Base-by-base conservation (phyloP, 176 grass and related monocot genomes). In the Coix lacrymajobi region DNA sequence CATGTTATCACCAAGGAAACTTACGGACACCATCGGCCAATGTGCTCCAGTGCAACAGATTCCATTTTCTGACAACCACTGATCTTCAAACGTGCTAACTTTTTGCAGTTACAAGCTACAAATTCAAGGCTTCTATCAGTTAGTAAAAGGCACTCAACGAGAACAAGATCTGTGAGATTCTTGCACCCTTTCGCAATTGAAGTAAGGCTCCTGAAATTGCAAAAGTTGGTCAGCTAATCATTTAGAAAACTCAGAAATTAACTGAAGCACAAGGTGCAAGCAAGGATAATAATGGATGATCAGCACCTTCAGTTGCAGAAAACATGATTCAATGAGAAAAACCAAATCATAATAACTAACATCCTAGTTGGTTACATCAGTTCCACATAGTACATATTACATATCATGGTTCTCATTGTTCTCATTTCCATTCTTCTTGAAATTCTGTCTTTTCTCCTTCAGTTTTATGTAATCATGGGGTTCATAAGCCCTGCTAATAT, bases 1-100 rank as follows among this genome's bases (percentile, higher is more conserved):
- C 6, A 3, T 76, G 62, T 77, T 77, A 30, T 66, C 34, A 72
- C 64, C 14, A 84, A 66, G 45, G 80, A 77, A 83, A 88, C 92
- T 81, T 94, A 97, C 95, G 81, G 89, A 92, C 92, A 97, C 85
- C 89, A 94, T 69, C 75, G 86, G 83, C 95, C 95, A 84, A 97
- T 84, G 39, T 88, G 87, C 75, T 94, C 88, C 67, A 97, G 54
- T 67, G 92, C 92, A 75, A 86, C 89, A 33, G 90, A 92, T 81
- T 90, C 95, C 87, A 94, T 91, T 81, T 86, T 92, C 45, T 92
- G 92, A 77, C 95, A 97, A 44, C 95, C 90, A 71, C 90, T 92
- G 84, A 97, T 92, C 86, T 94, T 93, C 49, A 97, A 24, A 31
- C 85, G 75, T 75, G 92, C 90, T 49, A 97, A 79, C 62, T 89